Percentiles rank a stretch among this genome's conserved stretches.
Conservation (phyloP, 805 yeast species). For the Ogataea pignaliae region DNA sequence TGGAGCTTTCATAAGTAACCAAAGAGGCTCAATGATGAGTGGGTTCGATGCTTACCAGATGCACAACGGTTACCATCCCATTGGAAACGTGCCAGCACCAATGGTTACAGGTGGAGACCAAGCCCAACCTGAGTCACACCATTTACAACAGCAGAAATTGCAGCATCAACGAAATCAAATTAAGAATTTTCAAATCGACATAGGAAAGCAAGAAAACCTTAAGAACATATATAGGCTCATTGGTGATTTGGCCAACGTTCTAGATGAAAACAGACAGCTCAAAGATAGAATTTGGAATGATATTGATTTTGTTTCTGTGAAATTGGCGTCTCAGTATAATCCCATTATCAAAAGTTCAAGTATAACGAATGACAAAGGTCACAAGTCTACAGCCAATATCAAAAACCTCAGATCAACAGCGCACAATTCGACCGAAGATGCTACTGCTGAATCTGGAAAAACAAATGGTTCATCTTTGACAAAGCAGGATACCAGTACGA, state of each 20-base stretch:
- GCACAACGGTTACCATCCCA: too few species aligned
- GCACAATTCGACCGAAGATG: neutral
- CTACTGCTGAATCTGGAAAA: neutral
- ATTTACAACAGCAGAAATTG: conserved; percentile 4
- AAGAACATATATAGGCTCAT: conserved; percentile 15
- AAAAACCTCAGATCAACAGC: too few species aligned
- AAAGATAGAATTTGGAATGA: conserved; percentile 26
- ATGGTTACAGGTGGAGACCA: neutral
- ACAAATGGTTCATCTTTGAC: neutral
- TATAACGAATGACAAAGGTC: too few species aligned
- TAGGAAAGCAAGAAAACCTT: conserved; percentile 18
- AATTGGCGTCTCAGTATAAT: conserved; percentile 5
- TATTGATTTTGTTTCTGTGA: conserved; percentile 14
- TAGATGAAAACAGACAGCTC: conserved; percentile 17
- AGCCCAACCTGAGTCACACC: neutral
- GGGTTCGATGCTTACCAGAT: too few species aligned
- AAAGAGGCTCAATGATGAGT: too few species aligned
- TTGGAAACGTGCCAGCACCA: too few species aligned
- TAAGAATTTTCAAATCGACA: conserved; percentile 1
- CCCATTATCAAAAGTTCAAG: neutral
- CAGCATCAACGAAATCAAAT: conserved; percentile 1
- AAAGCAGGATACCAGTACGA: neutral
- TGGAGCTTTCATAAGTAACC: too few species aligned
- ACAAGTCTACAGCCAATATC: neutral
- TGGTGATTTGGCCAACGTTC: conserved; percentile 17